Percentiles rank a stretch among this genome's conserved stretches.
Evolutionary conservation across 164 flowering plant species (phyloP).

Genomic region (Vitis riparia): DNA sequence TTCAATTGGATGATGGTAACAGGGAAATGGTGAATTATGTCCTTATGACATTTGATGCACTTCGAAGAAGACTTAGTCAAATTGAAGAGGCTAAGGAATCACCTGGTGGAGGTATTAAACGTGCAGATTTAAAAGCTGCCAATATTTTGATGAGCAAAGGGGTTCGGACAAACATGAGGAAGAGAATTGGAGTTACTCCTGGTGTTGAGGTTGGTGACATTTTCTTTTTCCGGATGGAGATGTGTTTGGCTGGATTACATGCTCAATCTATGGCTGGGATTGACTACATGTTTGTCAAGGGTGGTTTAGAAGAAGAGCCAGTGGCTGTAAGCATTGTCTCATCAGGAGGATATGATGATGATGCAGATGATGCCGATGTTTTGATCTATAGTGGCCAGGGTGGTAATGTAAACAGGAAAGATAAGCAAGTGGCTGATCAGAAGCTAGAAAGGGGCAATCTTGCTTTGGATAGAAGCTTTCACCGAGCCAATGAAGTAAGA

Average conservation of each 20-base stretch:
- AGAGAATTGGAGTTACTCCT: conserved; percentile 49
- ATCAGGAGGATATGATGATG: conserved; percentile 55
- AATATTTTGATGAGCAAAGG: conserved; percentile 36
- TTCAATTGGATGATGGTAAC: conserved; percentile 20
- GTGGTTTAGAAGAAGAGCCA: conserved; percentile 36
- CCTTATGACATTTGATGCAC: conserved; percentile 35
- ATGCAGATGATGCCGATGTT: conserved; percentile 40
- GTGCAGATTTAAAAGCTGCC: conserved; percentile 46
- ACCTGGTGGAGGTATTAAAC: conserved; percentile 20
- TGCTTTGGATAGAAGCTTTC: conserved; percentile 52
- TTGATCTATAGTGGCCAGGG: conserved; percentile 64
- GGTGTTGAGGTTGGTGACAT: conserved; percentile 65
- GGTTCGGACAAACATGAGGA: conserved; percentile 38
- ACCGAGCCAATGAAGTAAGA: conserved; percentile 45
- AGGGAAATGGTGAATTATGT: conserved; percentile 28
- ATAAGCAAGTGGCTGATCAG: conserved; percentile 38
- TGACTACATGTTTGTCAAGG: conserved; percentile 40
- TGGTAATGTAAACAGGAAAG: conserved; percentile 29
- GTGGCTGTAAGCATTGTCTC: conserved; percentile 61
- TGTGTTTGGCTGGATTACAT: conserved; percentile 61
- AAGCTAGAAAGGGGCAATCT: conserved; percentile 68
- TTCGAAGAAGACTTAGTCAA: conserved; percentile 37
- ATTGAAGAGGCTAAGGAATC: conserved; percentile 33
- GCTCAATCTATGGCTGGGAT: conserved; percentile 58
- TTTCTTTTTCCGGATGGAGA: conserved; percentile 52